These are phyloP conservation scores for Colletotrichum musae DNA, from an alignment of 2,329 filamentous ascomycete species.

Conservation along the genomic window DNA sequence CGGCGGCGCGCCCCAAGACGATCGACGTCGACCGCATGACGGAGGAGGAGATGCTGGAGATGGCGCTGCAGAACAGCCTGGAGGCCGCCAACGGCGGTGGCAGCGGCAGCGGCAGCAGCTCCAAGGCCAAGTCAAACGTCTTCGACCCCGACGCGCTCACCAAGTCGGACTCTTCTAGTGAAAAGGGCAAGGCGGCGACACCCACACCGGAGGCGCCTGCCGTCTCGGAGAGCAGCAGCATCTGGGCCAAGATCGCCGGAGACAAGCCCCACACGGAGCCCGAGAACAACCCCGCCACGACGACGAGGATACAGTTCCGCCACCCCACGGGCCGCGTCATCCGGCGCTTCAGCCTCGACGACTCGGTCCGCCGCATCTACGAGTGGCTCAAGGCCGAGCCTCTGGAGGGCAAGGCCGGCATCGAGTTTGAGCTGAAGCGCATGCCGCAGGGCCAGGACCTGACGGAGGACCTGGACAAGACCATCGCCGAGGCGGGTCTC, in stretches of 20 bases:
- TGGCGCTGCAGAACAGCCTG: slow-evolving; percentile 92
- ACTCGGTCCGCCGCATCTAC: slow-evolving; percentile 86
- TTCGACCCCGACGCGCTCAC: slow-evolving; percentile 92
- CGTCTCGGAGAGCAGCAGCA: slow-evolving; percentile 44
- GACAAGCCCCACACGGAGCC: slow-evolving; percentile 85
- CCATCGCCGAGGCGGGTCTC: slow-evolving; percentile 84
- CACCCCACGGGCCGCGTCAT: slow-evolving; percentile 89
- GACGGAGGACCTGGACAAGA: slow-evolving; percentile 80
- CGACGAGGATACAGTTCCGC: slow-evolving; percentile 93
- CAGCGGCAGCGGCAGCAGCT: slow-evolving; percentile 48
- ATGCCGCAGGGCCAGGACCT: slow-evolving; percentile 86
- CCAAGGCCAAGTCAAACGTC: slow-evolving; percentile 65
- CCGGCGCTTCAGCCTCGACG: slow-evolving; percentile 83
- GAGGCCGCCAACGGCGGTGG: slow-evolving; percentile 59
- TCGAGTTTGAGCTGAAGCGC: slow-evolving; percentile 88
- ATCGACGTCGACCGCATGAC: slow-evolving; percentile 90
- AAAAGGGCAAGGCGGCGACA: slow-evolving; percentile 62
- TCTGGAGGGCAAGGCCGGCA: slow-evolving; percentile 82
- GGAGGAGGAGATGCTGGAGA: slow-evolving; percentile 96
- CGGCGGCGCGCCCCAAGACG: slow-evolving; percentile 77
- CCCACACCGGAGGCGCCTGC: slow-evolving; percentile 44
- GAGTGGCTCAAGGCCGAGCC: slow-evolving; percentile 97
- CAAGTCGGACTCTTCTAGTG: slow-evolving; percentile 68
- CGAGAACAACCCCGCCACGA: slow-evolving; percentile 75
- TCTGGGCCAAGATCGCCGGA: slow-evolving; percentile 81